These are phyloP conservation scores for Fusarium begoniae DNA, from an alignment of 2,329 filamentous ascomycete species.

Conservation along the genomic window DNA sequence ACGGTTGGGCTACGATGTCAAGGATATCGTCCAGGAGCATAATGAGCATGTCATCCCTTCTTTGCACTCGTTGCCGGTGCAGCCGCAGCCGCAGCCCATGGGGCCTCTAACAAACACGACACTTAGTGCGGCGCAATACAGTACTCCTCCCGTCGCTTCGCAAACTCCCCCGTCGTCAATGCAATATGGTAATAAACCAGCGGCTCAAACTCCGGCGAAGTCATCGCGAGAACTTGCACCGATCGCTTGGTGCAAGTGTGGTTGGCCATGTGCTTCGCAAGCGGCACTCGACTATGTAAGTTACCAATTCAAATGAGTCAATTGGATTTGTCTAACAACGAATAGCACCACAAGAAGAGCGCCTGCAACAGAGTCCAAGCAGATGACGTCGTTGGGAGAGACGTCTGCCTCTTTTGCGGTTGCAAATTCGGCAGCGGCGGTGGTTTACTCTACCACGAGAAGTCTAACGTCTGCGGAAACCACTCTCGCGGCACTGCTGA, in stretches of 20 bases:
- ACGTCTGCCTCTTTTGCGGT: conserved; percentile 57
- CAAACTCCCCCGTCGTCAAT: not conserved
- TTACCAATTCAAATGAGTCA: not conserved
- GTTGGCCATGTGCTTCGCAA: conserved; percentile 48
- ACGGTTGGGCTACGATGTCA: conserved; percentile 64
- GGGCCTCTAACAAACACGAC: not conserved
- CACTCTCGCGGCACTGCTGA: conserved; percentile 40
- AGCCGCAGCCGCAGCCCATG: conserved; percentile 1
- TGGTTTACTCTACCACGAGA: conserved; percentile 56
- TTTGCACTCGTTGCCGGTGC: conserved; percentile 22
- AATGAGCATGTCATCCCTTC: conserved; percentile 52
- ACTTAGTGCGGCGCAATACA: not conserved
- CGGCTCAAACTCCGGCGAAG: not conserved
- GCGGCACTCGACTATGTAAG: conserved; percentile 47
- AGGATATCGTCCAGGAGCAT: conserved; percentile 57
- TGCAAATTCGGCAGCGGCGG: conserved; percentile 52
- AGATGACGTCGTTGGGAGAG: conserved; percentile 39
- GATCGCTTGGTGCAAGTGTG: conserved; percentile 45
- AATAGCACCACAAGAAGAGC: conserved; percentile 43
- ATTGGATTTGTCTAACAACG: conserved; percentile 20
- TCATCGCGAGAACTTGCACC: not conserved
- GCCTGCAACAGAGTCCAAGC: conserved; percentile 37
- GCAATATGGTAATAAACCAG: not conserved
- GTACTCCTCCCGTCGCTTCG: conserved; percentile 2
- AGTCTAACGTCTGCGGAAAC: conserved; percentile 58